phyloP scores from a whole-genome alignment of 2,329 filamentous ascomycete species.

The Stemphylium lycopersici region DNA sequence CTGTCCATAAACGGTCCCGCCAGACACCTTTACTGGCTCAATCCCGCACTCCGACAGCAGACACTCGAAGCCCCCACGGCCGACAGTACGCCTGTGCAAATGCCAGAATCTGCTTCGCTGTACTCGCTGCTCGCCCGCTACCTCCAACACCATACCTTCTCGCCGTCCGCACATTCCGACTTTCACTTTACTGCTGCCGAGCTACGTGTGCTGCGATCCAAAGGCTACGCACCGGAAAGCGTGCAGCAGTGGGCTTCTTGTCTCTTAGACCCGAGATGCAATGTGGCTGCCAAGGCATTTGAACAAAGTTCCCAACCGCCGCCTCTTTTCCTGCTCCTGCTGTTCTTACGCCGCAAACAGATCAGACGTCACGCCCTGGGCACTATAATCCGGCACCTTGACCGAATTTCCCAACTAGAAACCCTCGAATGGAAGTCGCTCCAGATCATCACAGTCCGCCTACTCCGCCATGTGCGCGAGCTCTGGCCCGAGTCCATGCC shows the following conservation, averaged over 20 bases:
- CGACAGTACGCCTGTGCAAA: not conserved
- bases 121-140: constrained; percentile 39
- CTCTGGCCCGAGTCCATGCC: constrained; percentile 41
- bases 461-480: constrained; percentile 40
- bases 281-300: constrained; percentile 28
- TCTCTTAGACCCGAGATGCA: constrained; percentile 26
- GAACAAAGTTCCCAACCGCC: constrained; percentile 15
- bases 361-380: constrained; percentile 29
- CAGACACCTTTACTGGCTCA: constrained; percentile 27
- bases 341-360: constrained; percentile 41
- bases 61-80: not conserved
- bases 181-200: constrained; percentile 28
- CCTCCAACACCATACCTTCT: constrained; percentile 21
- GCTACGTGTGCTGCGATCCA: constrained; percentile 20
- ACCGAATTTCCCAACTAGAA: constrained; percentile 19
- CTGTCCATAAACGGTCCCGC: constrained; percentile 22
- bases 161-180: constrained; percentile 2
- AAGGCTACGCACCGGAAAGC: constrained; percentile 22
- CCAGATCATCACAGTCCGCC: constrained; percentile 31
- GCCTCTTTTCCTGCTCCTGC: constrained; percentile 40
- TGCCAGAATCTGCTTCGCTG: constrained; percentile 23
- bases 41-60: not conserved
- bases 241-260: constrained; percentile 34
- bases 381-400: constrained; percentile 33
- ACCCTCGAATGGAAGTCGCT: constrained; percentile 30